Conservation (phyloP, 768 basidiomycete genomes). For the Amanita polypyramis region DNA sequence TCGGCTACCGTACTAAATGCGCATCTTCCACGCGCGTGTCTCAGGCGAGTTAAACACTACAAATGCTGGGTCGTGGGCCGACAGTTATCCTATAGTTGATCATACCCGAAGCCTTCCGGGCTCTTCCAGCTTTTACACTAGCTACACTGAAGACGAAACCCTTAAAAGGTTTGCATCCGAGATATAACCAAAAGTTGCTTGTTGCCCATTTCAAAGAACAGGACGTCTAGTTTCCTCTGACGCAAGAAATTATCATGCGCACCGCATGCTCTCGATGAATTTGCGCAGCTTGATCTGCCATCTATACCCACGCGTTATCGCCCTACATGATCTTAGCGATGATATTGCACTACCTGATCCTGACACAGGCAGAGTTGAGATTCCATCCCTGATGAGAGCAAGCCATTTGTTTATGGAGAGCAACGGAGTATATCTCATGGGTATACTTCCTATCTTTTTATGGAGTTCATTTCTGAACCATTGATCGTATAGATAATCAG, state of each 20-base stretch:
- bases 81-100: slow-evolving; percentile 52
- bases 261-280: slow-evolving; percentile 61
- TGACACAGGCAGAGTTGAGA: slow-evolving; percentile 42
- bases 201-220: slow-evolving; percentile 18
- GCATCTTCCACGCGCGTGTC: slow-evolving; percentile 66
- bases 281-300: slow-evolving; percentile 63
- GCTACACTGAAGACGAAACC: slow-evolving; percentile 84
- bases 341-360: slow-evolving; percentile 58
- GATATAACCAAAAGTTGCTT: not conserved
- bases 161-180: slow-evolving; percentile 60
- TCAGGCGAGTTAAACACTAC: slow-evolving; percentile 46
- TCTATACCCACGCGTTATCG: slow-evolving; percentile 82
- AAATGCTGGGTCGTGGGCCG: not conserved
- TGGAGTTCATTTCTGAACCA: not conserved
- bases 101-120: slow-evolving; percentile 87
- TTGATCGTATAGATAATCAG: slow-evolving; percentile 59
- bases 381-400: slow-evolving; percentile 73
- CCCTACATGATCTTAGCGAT: slow-evolving; percentile 76
- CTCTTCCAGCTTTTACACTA: slow-evolving; percentile 73
- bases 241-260: slow-evolving; percentile 79
- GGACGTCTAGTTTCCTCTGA: slow-evolving; percentile 88
- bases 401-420: slow-evolving; percentile 84
- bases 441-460: slow-evolving; percentile 27
- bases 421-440: slow-evolving; percentile 87
- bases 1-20: slow-evolving; percentile 85